These are phyloP conservation scores for Penicillium roqueforti DNA, from an alignment of 495 filamentous ascomycete species.

Conservation along the genomic window DNA sequence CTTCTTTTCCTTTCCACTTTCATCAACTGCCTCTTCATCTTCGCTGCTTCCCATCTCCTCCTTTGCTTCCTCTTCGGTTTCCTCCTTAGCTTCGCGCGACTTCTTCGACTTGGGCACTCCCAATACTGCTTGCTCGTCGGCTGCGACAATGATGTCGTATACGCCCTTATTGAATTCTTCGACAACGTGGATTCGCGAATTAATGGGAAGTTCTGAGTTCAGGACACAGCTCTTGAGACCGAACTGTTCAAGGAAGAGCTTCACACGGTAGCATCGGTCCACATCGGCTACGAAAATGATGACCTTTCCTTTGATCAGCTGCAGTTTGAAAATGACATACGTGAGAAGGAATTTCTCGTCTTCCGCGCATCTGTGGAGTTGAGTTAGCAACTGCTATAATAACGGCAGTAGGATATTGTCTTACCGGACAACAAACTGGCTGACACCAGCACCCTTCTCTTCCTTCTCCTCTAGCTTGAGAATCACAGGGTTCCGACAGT, in stretches of 20 bases:
- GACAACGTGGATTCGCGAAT: slow-evolving; percentile 87
- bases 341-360: slow-evolving; percentile 95
- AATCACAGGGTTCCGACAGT: slow-evolving; percentile 75
- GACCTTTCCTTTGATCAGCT: slow-evolving; percentile 89
- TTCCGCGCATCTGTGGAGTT: slow-evolving; percentile 66
- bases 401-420: slow-evolving; percentile 12
- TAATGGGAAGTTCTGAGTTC: slow-evolving; percentile 92
- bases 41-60: slow-evolving; percentile 33
- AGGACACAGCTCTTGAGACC: slow-evolving; percentile 89
- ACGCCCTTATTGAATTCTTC: slow-evolving; percentile 95
- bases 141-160: slow-evolving; percentile 96
- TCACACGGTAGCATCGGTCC: slow-evolving; percentile 88
- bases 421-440: slow-evolving; percentile 80
- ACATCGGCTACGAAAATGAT: slow-evolving; percentile 93
- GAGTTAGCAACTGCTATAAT: slow-evolving; percentile 9
- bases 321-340: slow-evolving; percentile 92
- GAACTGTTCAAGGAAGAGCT: slow-evolving; percentile 96
- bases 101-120: slow-evolving; percentile 49
- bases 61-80: slow-evolving; percentile 13
- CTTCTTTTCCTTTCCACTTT: slow-evolving; percentile 24
- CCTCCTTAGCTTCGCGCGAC: slow-evolving; percentile 19
- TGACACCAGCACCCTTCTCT: slow-evolving; percentile 66
- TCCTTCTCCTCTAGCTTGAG: slow-evolving; percentile 74
- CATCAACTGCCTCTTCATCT: slow-evolving; percentile 31
- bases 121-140: slow-evolving; percentile 85